A percentile compares a stretch with the other conserved stretches of the same genome.
Conservation (phyloP, 768 basidiomycete genomes). For the Jaapia argillacea region DNA sequence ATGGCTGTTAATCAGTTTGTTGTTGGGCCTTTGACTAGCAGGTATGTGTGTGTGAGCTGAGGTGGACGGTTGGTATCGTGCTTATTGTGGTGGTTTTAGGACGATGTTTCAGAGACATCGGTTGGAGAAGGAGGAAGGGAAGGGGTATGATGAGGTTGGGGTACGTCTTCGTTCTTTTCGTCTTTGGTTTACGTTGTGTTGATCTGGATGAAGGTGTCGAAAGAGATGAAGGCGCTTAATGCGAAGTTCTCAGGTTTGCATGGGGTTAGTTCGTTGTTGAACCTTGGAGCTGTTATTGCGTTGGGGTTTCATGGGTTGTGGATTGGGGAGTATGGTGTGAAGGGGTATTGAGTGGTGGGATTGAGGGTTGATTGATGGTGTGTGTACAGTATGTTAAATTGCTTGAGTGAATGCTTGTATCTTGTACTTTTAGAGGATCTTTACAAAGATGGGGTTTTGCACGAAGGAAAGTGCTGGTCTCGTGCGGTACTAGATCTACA, state of each 20-base stretch:
- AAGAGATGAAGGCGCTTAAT: slow-evolving; percentile 61
- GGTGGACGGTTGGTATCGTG: background rate
- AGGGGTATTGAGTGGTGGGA: slow-evolving; percentile 25
- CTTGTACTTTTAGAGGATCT: too few species aligned
- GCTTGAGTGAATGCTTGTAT: too few species aligned
- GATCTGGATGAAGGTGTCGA: slow-evolving; percentile 40
- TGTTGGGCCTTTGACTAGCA: slow-evolving; percentile 65
- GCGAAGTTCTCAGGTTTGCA: slow-evolving; percentile 57
- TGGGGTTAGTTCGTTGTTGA: slow-evolving; percentile 59
- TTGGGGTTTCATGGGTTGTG: slow-evolving; percentile 62
- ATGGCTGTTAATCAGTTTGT: slow-evolving; percentile 59
- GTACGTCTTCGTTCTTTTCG: slow-evolving; percentile 30
- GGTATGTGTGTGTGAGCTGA: slow-evolving; percentile 27
- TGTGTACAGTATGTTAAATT: too few species aligned
- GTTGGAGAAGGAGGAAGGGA: slow-evolving; percentile 67
- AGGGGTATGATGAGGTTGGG: slow-evolving; percentile 49
- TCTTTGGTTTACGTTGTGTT: slow-evolving; percentile 5
- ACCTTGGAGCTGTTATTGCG: slow-evolving; percentile 49
- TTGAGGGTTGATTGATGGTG: too few species aligned
- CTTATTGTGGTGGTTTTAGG: slow-evolving; percentile 22
- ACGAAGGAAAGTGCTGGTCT: too few species aligned
- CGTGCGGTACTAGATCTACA: too few species aligned
- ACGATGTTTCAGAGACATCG: slow-evolving; percentile 69
- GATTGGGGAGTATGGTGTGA: slow-evolving; percentile 50
- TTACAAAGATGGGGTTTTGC: too few species aligned